A percentile compares a stretch with the other conserved stretches of the same genome.
Evolutionary conservation across 768 basidiomycete genomes (phyloP).

Genomic region (Kondoa subrosea): DNA sequence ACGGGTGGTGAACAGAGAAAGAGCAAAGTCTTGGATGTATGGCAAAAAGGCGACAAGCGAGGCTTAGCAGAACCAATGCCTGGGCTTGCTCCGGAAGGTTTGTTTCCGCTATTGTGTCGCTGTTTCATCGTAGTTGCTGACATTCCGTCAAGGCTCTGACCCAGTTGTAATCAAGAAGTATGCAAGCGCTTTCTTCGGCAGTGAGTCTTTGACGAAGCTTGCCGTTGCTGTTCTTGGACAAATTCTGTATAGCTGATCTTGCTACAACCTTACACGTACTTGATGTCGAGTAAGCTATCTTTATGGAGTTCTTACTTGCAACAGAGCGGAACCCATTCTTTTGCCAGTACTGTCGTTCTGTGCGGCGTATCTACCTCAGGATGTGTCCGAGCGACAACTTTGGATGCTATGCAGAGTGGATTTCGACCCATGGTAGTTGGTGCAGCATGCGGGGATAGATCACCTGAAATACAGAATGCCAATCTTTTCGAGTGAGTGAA

Average conservation of each 20-base stretch:
- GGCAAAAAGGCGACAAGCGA: not conserved
- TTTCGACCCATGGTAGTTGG: not conserved
- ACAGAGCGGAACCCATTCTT: no score
- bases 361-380: slow-evolving; percentile 1
- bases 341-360: not conserved
- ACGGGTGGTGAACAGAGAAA: not conserved
- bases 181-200: not conserved
- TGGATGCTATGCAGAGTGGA: slow-evolving; percentile 1
- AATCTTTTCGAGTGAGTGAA: not conserved
- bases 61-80: not conserved
- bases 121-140: not conserved
- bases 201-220: no score
- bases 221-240: no score
- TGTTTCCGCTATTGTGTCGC: not conserved
- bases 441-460: not conserved
- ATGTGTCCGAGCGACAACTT: not conserved
- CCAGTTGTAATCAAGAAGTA: not conserved
- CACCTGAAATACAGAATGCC: not conserved
- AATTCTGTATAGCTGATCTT: not conserved
- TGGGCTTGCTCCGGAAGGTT: not conserved
- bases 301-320: not conserved
- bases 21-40: slow-evolving; percentile 6
- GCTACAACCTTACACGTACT: not conserved
- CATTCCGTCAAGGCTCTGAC: not conserved
- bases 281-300: not conserved